phyloP scores from a whole-genome alignment of 148 eudicot species.

The Nepenthes gracilis region DNA sequence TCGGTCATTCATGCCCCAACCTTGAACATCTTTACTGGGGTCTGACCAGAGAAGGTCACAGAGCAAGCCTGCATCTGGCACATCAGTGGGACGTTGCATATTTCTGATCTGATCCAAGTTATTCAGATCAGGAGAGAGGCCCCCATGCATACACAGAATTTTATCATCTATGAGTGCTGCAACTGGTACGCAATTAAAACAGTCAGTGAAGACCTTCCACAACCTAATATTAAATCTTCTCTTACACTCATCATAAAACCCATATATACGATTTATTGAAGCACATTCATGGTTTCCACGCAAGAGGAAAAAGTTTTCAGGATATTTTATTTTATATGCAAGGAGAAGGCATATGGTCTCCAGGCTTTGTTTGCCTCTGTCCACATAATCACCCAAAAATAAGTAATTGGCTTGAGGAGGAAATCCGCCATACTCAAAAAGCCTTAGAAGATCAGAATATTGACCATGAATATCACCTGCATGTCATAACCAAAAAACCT shows the following conservation, averaged over 20 bases:
- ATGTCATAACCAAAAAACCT: slow-evolving; percentile 6
- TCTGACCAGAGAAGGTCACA: slow-evolving; percentile 56
- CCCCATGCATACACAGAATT: slow-evolving; percentile 61
- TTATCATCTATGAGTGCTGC: slow-evolving; percentile 53
- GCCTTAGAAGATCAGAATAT: slow-evolving; percentile 52
- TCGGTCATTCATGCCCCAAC: slow-evolving; percentile 66
- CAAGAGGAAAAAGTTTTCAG: slow-evolving; percentile 44
- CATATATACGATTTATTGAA: slow-evolving; percentile 53
- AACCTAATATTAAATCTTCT: slow-evolving; percentile 42
- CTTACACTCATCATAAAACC: slow-evolving; percentile 57
- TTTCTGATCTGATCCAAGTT: slow-evolving; percentile 41
- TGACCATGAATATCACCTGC: slow-evolving; percentile 57
- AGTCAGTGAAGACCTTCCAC: slow-evolving; percentile 52
- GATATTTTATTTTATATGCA: slow-evolving; percentile 41
- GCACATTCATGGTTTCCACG: slow-evolving; percentile 52
- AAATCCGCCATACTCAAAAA: slow-evolving; percentile 47
- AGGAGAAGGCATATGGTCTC: slow-evolving; percentile 52
- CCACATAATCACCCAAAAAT: slow-evolving; percentile 59
- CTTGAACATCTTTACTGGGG: slow-evolving; percentile 43
- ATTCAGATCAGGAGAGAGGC: slow-evolving; percentile 49
- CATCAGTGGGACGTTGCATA: slow-evolving; percentile 45
- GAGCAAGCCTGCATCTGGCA: slow-evolving; percentile 52
- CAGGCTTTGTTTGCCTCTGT: slow-evolving; percentile 51
- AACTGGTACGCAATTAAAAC: slow-evolving; percentile 46
- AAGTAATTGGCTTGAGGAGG: slow-evolving; percentile 52